These are phyloP conservation scores for Hypoxylon sp. DNA, from an alignment of 2,329 filamentous ascomycete species.

Conservation along the genomic window DNA sequence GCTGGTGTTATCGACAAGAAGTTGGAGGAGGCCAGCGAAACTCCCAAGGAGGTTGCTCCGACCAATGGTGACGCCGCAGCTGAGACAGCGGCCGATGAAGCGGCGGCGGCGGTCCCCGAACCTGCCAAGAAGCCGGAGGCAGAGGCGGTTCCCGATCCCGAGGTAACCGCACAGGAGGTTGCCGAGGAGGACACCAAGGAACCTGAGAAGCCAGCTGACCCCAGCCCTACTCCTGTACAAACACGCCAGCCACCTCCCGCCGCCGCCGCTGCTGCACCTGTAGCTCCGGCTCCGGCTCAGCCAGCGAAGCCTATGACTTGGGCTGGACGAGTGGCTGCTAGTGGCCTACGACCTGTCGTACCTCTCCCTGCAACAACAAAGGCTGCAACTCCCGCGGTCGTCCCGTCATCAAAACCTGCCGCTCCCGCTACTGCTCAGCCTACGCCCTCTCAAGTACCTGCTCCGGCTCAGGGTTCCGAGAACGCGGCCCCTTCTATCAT, in stretches of 20 bases:
- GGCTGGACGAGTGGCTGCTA: constrained; percentile 74
- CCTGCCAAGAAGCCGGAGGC: constrained; percentile 32
- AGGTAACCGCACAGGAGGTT: constrained; percentile 61
- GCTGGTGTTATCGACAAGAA: constrained; percentile 73
- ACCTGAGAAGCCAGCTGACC: constrained; percentile 73
- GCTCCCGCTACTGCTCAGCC: constrained; percentile 50
- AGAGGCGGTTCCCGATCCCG: constrained; percentile 53
- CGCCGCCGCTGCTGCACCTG: constrained; percentile 42
- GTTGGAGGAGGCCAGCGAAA: constrained; percentile 68
- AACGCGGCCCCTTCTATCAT: constrained; percentile 43
- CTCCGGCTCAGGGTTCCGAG: constrained; percentile 49
- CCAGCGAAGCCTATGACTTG: constrained; percentile 74
- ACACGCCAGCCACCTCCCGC: constrained; percentile 58
- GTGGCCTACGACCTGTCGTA: constrained; percentile 60
- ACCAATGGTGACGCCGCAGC: constrained; percentile 53
- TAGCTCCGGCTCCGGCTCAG: constrained; percentile 60
- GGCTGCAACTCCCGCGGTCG: constrained; percentile 18
- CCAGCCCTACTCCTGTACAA: constrained; percentile 61
- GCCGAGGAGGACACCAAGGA: constrained; percentile 65
- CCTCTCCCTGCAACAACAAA: constrained; percentile 26
- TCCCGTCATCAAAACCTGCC: constrained; percentile 43
- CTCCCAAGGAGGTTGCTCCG: constrained; percentile 50
- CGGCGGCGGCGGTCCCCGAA: constrained; percentile 47
- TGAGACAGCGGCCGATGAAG: constrained; percentile 46
- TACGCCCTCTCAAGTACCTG: constrained; percentile 57